phyloP scores from a whole-genome alignment of 805 yeast genomes.

The Lachancea nothofagi region DNA sequence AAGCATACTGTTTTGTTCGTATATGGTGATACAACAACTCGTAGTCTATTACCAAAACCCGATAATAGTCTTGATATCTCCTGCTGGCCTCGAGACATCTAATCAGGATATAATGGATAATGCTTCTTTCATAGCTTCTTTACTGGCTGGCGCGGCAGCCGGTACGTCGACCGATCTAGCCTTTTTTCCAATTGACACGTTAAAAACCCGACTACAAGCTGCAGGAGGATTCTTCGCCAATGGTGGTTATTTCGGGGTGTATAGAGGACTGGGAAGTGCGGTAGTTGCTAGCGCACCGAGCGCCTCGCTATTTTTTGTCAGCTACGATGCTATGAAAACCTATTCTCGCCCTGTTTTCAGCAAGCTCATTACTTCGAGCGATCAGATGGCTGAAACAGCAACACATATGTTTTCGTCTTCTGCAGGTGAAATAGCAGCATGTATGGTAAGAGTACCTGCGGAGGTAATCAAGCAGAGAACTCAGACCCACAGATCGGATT shows the following conservation, averaged over 20 bases:
- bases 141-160: constrained; percentile 82
- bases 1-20: no score
- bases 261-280: constrained; percentile 88
- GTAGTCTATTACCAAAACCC: no score
- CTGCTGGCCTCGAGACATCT: no score
- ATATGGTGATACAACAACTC: no score
- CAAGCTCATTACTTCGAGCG: constrained; percentile 18
- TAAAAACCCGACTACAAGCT: constrained; percentile 93
- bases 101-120: constrained; percentile 15
- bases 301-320: constrained; percentile 70
- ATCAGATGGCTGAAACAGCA: constrained; percentile 35
- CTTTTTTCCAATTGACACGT: constrained; percentile 93
- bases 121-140: constrained; percentile 27
- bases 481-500: constrained; percentile 54
- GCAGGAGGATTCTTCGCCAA: constrained; percentile 87
- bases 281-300: constrained; percentile 93
- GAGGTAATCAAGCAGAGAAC: constrained; percentile 95
- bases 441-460: constrained; percentile 91
- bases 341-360: constrained; percentile 37
- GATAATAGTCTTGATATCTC: no score
- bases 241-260: constrained; percentile 91
- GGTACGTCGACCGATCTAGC: constrained; percentile 94
- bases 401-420: constrained; percentile 88
- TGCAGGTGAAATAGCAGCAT: constrained; percentile 87
- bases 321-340: constrained; percentile 73